Evolutionary conservation across 306 rosid genomes (phyloP).

Genomic region (Adenanthera pavonina): DNA sequence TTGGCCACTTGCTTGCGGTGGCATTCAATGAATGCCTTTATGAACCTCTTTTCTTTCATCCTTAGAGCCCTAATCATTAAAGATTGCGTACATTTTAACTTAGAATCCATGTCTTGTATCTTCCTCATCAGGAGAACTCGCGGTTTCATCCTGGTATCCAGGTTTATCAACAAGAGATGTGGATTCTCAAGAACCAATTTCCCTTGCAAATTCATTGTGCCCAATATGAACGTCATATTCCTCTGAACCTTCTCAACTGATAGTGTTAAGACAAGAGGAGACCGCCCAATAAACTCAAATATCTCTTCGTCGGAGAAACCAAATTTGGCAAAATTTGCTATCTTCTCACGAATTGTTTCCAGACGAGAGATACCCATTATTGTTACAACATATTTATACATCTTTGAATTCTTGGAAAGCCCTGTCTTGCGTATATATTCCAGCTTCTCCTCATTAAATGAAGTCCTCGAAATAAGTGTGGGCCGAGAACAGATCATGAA

Average conservation of each 20-base stretch:
- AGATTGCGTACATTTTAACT: slow-evolving; percentile 36
- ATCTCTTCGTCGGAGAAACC: slow-evolving; percentile 79
- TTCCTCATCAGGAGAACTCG: slow-evolving; percentile 58
- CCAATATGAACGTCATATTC: slow-evolving; percentile 80
- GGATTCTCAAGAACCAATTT: slow-evolving; percentile 58
- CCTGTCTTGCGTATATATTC: slow-evolving; percentile 60
- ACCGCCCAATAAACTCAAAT: slow-evolving; percentile 56
- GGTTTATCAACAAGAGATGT: slow-evolving; percentile 53
- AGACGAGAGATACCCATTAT: slow-evolving; percentile 72
- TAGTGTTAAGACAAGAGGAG: slow-evolving; percentile 63
- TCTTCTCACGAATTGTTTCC: slow-evolving; percentile 65
- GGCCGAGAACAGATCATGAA: slow-evolving; percentile 67
- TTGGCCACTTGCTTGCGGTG: slow-evolving; percentile 60
- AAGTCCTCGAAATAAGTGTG: slow-evolving; percentile 64
- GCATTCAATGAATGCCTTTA: slow-evolving; percentile 49
- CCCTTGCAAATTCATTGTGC: slow-evolving; percentile 73
- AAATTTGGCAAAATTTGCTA: slow-evolving; percentile 62
- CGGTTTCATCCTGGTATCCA: slow-evolving; percentile 76
- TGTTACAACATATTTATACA: slow-evolving; percentile 76
- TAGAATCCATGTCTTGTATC: slow-evolving; percentile 61
- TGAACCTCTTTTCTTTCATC: slow-evolving; percentile 75
- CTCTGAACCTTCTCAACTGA: slow-evolving; percentile 85
- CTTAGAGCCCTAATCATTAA: slow-evolving; percentile 51
- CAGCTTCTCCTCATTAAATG: slow-evolving; percentile 73
- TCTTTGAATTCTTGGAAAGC: slow-evolving; percentile 52